phyloP scores from a whole-genome alignment of 192 early-diverging fungal genomes.

The Coemansia sp. region DNA sequence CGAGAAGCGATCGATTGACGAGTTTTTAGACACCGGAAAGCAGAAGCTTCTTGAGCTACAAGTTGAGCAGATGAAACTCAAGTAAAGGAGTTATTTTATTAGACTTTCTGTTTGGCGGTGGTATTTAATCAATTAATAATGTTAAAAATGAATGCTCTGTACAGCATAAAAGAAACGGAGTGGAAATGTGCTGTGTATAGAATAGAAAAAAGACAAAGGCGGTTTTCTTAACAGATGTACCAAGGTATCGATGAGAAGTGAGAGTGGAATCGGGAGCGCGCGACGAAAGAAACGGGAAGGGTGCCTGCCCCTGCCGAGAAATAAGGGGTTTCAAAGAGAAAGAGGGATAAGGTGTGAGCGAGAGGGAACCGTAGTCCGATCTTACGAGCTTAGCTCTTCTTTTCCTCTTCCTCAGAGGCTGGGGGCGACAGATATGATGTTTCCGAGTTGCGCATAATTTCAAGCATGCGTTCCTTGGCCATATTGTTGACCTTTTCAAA shows the following conservation, averaged over 20 bases:
- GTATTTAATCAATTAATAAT: not conserved
- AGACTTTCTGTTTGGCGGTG: too few relatives aligned
- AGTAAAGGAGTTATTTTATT: slow-evolving; percentile 5
- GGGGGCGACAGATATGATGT: slow-evolving; percentile 13
- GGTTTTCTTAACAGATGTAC: not conserved
- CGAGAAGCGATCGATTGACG: slow-evolving; percentile 42
- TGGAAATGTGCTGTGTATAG: not conserved
- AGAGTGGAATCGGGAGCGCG: too few relatives aligned
- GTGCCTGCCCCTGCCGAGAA: not conserved
- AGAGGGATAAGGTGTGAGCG: not conserved
- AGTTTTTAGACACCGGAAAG: slow-evolving; percentile 29
- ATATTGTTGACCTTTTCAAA: slow-evolving; percentile 51
- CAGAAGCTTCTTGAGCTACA: slow-evolving; percentile 47
- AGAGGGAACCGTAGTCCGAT: not conserved
- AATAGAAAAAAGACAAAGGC: not conserved
- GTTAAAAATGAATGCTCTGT: not conserved
- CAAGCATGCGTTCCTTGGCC: slow-evolving; percentile 35
- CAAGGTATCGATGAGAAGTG: too few relatives aligned
- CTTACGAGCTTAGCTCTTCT: not conserved
- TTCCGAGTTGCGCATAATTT: slow-evolving; percentile 41
- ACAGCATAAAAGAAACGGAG: not conserved
- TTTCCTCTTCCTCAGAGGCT: not conserved
- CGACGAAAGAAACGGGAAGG: too few relatives aligned
- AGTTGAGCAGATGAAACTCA: slow-evolving; percentile 38
- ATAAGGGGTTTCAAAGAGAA: not conserved